These are phyloP conservation scores for Phytopythium litorale DNA, from an alignment of 352 stramenopile species.

Conservation along the genomic window DNA sequence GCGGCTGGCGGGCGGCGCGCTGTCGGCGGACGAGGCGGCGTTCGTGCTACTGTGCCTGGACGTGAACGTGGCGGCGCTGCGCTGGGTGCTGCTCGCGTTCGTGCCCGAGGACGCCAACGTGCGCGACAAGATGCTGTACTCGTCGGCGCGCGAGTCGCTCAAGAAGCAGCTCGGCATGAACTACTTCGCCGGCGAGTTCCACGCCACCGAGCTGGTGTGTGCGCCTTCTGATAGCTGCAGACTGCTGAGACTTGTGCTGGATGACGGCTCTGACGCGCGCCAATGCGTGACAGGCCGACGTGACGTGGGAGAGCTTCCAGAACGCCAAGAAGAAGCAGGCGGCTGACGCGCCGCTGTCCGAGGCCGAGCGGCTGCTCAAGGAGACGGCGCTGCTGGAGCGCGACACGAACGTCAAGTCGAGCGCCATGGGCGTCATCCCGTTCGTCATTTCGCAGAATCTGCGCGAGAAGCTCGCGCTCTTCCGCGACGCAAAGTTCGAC, in stretches of 20 bases:
- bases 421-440: constrained; percentile 86
- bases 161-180: constrained; percentile 89
- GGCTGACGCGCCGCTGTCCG: constrained; percentile 77
- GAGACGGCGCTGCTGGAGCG: constrained; percentile 75
- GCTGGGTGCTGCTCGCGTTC: constrained; percentile 80
- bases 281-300: constrained; percentile 36
- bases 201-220: constrained; percentile 71
- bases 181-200: constrained; percentile 89
- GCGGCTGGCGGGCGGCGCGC: constrained; percentile 18
- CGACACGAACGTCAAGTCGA: constrained; percentile 85
- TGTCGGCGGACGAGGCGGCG: constrained; percentile 40
- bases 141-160: constrained; percentile 86
- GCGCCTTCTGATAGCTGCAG: background rate
- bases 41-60: constrained; percentile 81
- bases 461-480: constrained; percentile 66
- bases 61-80: constrained; percentile 59
- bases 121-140: constrained; percentile 91
- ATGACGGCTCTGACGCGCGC: background rate
- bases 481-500: constrained; percentile 82
- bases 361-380: constrained; percentile 81
- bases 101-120: constrained; percentile 74
- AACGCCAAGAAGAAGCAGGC: constrained; percentile 65
- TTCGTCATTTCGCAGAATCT: constrained; percentile 85
- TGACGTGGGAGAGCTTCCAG: constrained; percentile 76
- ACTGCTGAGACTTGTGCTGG: background rate